A percentile compares a stretch with the other conserved stretches of the same genome.
phyloP scores from a whole-genome alignment of 192 early-diverging fungal species.

The Gryganskiella cystojenkinii region DNA sequence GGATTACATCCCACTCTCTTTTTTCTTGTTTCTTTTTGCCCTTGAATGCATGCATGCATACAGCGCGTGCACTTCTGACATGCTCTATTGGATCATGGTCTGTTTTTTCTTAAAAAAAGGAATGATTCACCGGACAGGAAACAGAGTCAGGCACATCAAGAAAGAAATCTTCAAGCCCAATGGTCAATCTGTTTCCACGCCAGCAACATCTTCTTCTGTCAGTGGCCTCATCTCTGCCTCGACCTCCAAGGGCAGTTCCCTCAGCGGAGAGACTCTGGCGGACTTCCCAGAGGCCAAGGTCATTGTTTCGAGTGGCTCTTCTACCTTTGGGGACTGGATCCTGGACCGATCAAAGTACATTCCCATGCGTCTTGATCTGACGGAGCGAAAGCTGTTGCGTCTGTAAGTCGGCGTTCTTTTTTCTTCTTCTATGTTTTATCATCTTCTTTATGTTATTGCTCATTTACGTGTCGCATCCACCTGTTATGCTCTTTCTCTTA shows the following conservation, averaged over 20 bases:
- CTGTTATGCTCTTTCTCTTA: neutral
- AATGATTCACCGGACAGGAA: conserved; percentile 87
- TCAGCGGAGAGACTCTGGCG: conserved; percentile 32
- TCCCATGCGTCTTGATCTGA: conserved; percentile 88
- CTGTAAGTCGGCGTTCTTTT: conserved; percentile 61
- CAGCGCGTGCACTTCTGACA: neutral
- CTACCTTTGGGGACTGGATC: conserved; percentile 84
- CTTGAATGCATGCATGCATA: neutral
- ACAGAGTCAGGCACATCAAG: conserved; percentile 68
- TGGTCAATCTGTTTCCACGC: too few species aligned
- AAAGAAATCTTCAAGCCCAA: conserved; percentile 44
- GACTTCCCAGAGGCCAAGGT: conserved; percentile 44
- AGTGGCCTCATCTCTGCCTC: conserved; percentile 27
- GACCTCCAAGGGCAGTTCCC: conserved; percentile 27
- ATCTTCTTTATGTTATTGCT: neutral
- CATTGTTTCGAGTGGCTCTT: conserved; percentile 52
- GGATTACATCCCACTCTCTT: too few species aligned
- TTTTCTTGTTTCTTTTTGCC: neutral
- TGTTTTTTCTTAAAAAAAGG: conserved; percentile 23
- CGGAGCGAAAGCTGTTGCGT: conserved; percentile 93
- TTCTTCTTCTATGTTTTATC: neutral
- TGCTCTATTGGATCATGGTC: neutral
- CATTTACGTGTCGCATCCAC: neutral
- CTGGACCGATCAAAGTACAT: conserved; percentile 91
- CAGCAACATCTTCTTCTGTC: conserved; percentile 15